Evolutionary conservation across 176 grass and related monocot species (phyloP), one percentile per base, ranked within the genome.

Genomic region (Saccharum spontaneum): DNA sequence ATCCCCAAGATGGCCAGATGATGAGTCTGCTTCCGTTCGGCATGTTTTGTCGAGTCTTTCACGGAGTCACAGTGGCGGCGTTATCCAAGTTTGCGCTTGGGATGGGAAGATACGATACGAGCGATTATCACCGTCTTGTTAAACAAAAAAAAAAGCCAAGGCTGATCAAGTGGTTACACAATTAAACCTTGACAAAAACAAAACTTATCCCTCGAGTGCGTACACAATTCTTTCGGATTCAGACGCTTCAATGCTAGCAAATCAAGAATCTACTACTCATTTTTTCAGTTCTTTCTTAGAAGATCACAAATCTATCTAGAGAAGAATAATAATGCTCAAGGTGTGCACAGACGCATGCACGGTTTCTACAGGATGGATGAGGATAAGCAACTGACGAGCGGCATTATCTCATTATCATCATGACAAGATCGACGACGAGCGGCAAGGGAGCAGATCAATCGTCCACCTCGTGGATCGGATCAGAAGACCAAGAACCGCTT

Each of bases 401-500:
- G 50, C 52, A 57, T 22, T 57, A 55, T 49, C 39, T 13, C 3
- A 14, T 55, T 0, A 8, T 22, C 1, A 57, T 22, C 7, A 57
- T 6, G 54, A 59, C 54, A 59, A 59, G 54, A n/a, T n/a, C 54
- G 20, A 59, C 18, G 7, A 22, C 20, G 7, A n/a, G 20, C 54
- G 54, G 2, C 6, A 2, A 22, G 52, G 52, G 52, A 22, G 52
- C 18, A 55, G 52, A 22, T 22, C 18, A 8, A 22, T 8, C 52
- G 2, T 55, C 52, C 18, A 55, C 52, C 7, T 8, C 52, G 18
- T 55, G 54, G 54, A 62, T 11, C 23, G 23, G 46, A 43, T 90
- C 88, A 92, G 81, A 90, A 87, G 73, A 16, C 46, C 23, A 85
- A 90, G 63, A 88, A 79, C 12, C 81, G 75, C 81, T 88, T 88